These are phyloP conservation scores for Brassica rapa DNA, from an alignment of 345 rosid genomes.

Conservation along the genomic window DNA sequence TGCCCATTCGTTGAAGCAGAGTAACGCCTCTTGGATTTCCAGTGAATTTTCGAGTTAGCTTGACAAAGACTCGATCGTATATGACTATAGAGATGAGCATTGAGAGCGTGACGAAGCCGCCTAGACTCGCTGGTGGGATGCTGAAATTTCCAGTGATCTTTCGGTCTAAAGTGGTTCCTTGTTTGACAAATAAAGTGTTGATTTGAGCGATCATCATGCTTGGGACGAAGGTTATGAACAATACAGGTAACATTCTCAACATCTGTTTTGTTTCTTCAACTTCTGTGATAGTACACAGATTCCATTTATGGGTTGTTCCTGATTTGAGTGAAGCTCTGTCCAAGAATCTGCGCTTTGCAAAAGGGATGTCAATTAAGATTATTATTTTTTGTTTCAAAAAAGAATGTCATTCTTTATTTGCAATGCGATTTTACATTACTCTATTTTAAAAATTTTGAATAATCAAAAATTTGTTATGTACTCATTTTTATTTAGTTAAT, in stretches of 20 bases:
- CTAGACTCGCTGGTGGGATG: slow-evolving; percentile 72
- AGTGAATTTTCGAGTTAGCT: slow-evolving; percentile 44
- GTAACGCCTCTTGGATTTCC: slow-evolving; percentile 77
- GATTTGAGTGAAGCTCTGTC: slow-evolving; percentile 71
- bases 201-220: slow-evolving; percentile 77
- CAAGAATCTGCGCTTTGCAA: slow-evolving; percentile 43
- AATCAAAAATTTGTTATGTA: not conserved
- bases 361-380: not conserved
- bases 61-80: slow-evolving; percentile 61
- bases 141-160: slow-evolving; percentile 45
- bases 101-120: slow-evolving; percentile 65
- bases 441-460: not conserved
- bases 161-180: slow-evolving; percentile 82
- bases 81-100: slow-evolving; percentile 56
- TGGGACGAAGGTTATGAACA: slow-evolving; percentile 71
- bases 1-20: slow-evolving; percentile 76
- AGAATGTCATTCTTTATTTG: not conserved
- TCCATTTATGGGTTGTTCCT: slow-evolving; percentile 55
- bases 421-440: not conserved
- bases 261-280: slow-evolving; percentile 96
- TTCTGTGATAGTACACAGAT: slow-evolving; percentile 71
- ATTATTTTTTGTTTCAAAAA: too few species aligned
- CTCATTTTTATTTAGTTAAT: not conserved
- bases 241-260: slow-evolving; percentile 77
- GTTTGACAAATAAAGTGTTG: slow-evolving; percentile 82